Conservation (phyloP, 2,329 filamentous ascomycete species). For the Fusarium nurragi region DNA sequence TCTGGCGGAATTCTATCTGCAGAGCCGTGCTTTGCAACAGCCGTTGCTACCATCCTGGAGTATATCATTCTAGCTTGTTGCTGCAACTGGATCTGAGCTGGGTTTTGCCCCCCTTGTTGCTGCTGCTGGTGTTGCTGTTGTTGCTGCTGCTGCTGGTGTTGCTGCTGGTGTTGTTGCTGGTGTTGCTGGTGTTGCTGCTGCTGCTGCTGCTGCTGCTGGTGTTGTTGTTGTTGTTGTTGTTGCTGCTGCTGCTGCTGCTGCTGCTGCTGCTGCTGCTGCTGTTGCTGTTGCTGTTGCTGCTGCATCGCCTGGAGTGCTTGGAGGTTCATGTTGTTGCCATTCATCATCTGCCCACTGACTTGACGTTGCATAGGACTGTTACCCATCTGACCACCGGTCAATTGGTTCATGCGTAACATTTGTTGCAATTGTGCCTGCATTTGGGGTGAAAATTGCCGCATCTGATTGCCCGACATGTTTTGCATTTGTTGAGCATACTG, state of each 20-base stretch:
- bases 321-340: slow-evolving; percentile 52
- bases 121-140: slow-evolving; percentile 48
- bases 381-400: slow-evolving; percentile 45
- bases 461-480: slow-evolving; percentile 51
- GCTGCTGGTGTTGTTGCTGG: slow-evolving; percentile 48
- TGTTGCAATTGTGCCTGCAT: slow-evolving; percentile 52
- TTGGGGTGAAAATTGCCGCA: slow-evolving; percentile 49
- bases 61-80: slow-evolving; percentile 52
- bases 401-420: slow-evolving; percentile 50
- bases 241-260: slow-evolving; percentile 49
- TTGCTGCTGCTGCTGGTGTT: slow-evolving; percentile 48
- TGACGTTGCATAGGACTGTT: slow-evolving; percentile 47
- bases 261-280: slow-evolving; percentile 48
- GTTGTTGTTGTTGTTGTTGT: slow-evolving; percentile 48
- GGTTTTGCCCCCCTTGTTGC: slow-evolving; percentile 43
- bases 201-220: slow-evolving; percentile 47
- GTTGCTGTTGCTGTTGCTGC: slow-evolving; percentile 50
- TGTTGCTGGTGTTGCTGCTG: slow-evolving; percentile 47
- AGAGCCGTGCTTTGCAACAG: slow-evolving; percentile 53
- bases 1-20: slow-evolving; percentile 59
- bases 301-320: slow-evolving; percentile 54
- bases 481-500: slow-evolving; percentile 57
- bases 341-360: slow-evolving; percentile 53
- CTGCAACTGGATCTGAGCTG: slow-evolving; percentile 49
- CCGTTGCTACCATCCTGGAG: slow-evolving; percentile 49